A percentile compares a stretch with the other conserved stretches of the same genome.
phyloP scores from a whole-genome alignment of 2,329 filamentous ascomycete genomes.

The Diaporthe sp. region DNA sequence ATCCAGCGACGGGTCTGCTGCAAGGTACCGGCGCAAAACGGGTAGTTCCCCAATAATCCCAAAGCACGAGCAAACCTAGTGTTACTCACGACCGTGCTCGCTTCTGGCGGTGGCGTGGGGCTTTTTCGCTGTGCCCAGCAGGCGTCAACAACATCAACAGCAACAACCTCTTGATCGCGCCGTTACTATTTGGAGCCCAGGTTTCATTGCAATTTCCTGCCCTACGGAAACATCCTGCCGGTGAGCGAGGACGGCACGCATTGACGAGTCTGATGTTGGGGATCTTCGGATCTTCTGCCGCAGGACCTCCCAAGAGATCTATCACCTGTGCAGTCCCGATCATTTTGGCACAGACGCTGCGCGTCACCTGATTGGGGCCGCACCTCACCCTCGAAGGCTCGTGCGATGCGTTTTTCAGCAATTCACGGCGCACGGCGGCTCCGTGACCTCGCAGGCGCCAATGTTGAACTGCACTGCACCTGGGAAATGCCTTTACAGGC shows the following conservation, averaged over 20 bases:
- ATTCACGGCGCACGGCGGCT: not conserved
- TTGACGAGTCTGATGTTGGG: constrained; percentile 30
- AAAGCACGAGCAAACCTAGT: constrained; percentile 19
- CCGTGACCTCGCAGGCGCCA: constrained; percentile 16
- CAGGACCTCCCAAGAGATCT: constrained; percentile 26
- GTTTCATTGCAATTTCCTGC: constrained; percentile 18
- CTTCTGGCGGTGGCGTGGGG: not conserved
- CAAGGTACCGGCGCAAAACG: constrained; percentile 27
- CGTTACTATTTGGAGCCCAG: constrained; percentile 3
- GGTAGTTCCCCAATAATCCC: constrained; percentile 27
- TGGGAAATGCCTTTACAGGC: constrained; percentile 3
- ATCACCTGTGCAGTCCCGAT: constrained; percentile 20
- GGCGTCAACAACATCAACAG: not conserved
- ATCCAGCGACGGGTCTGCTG: constrained; percentile 14
- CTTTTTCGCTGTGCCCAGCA: not conserved
- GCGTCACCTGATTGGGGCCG: constrained; percentile 28
- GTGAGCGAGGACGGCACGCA: constrained; percentile 19
- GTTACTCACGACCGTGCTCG: not conserved
- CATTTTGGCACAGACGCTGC: constrained; percentile 30
- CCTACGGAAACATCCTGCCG: constrained; percentile 6
- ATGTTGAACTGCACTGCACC: constrained; percentile 11
- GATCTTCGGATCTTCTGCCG: constrained; percentile 27
- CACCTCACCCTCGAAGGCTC: constrained; percentile 18
- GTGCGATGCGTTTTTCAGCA: constrained; percentile 6
- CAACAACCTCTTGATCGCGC: not conserved